Evolutionary conservation across 1,139 yeast species (phyloP).

Genomic region (Sugiyamaella neomexicana): DNA sequence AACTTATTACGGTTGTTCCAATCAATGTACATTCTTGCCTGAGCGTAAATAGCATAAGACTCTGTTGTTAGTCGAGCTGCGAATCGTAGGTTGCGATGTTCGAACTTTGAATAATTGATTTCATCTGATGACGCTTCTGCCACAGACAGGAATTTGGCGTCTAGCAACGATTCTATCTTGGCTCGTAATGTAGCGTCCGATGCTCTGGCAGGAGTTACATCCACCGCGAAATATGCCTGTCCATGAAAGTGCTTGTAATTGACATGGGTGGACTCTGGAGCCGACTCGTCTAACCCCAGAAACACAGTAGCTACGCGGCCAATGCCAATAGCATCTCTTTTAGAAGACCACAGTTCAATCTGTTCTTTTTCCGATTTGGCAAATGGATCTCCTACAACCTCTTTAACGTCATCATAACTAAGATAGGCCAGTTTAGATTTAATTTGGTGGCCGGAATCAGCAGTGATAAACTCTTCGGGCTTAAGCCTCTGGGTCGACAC

Average conservation of each 20-base stretch:
- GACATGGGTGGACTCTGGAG: constrained; percentile 28
- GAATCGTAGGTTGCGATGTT: constrained; percentile 16
- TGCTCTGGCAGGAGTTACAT: constrained; percentile 46
- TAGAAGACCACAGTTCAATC: constrained; percentile 37
- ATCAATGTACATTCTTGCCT: constrained; percentile 81
- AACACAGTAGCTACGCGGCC: constrained; percentile 53
- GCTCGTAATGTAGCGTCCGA: constrained; percentile 27
- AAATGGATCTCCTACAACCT: constrained; percentile 41
- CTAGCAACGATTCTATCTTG: constrained; percentile 26
- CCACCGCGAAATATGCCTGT: constrained; percentile 75
- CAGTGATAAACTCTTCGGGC: background rate
- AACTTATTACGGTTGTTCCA: constrained; percentile 75
- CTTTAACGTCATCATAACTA: constrained; percentile 30
- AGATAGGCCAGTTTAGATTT: constrained; percentile 14
- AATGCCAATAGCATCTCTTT: constrained; percentile 43
- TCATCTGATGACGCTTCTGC: constrained; percentile 5
- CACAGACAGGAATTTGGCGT: constrained; percentile 36
- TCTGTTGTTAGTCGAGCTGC: constrained; percentile 33
- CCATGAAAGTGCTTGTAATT: constrained; percentile 52
- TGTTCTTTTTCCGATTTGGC: constrained; percentile 32
- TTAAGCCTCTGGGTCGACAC: constrained; percentile 16
- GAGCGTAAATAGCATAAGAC: constrained; percentile 67
- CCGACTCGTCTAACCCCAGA: constrained; percentile 63
- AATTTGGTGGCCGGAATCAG: background rate
- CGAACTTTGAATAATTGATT: constrained; percentile 1